Base-by-base conservation (phyloP, 805 yeast genomes). In the Candida pseudoglaebosa region DNA sequence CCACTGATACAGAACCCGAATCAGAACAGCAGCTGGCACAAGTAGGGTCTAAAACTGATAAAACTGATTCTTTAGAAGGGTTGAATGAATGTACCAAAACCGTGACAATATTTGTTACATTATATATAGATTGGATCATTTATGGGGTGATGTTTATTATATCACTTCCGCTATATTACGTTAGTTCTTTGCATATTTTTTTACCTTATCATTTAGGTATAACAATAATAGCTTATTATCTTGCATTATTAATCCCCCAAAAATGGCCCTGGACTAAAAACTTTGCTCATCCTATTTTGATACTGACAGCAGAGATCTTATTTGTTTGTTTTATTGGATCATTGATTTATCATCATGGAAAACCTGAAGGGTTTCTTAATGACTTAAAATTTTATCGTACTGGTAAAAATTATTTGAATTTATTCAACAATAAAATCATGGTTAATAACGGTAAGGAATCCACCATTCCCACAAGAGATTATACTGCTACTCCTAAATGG, bases 211-310 rank as follows among this genome's bases (percentile, higher is more conserved):
- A 85, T 39, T 56, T 83, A 37, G 72, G 80, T 15, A 61, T 81
- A 24, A 77, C 84, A 1, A 73, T 84, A 3, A 46, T 79, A 28
- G 62, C 79, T 16, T 84, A 80, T 55, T 70, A 73, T 42, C 46
- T 65, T 8, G 76, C 81, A 24, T 51, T 75, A 26, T 58, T 71
- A 16, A 64, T 75, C 15, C 71, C 81, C 3, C 54, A 57, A 36
- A 57, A 50, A 28, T 65, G 57, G 79, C 49, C 76, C 63, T 17
- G 66, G 50, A 42, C 73, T 50, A 61, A 72, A 69, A 53, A 71
- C 61, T 53, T 73, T 65, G 67, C 84, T 12, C 93, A 85, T 52
- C 95, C 95, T 0, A 83, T 85, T 24, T 61, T 85, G 36, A 66
- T 82, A 21, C 76, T 81, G 44, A 82, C 87, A 4, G 79, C 75